Percentiles rank a stretch among this genome's conserved stretches.
Evolutionary conservation across 441 rosid species (phyloP).

Genomic region (Jatropha multifida): DNA sequence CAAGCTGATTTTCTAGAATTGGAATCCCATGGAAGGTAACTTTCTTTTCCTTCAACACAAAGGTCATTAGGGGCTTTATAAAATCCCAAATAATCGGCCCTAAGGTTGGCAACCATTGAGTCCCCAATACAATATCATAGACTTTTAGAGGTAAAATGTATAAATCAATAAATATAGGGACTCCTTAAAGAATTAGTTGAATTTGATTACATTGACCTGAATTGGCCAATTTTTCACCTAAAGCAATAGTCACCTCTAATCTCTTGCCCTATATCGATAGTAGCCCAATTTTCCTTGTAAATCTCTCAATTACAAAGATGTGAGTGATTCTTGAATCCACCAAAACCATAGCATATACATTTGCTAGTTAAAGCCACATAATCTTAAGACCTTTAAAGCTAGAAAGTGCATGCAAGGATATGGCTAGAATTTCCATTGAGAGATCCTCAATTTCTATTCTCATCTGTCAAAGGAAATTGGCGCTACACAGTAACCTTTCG

Average conservation of each 20-base stretch:
- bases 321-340: neutral
- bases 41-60: neutral
- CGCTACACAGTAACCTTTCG: too few species aligned
- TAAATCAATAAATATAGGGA: neutral
- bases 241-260: neutral
- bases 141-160: neutral
- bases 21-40: neutral
- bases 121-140: neutral
- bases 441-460: too few species aligned
- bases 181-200: neutral
- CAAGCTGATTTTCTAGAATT: too few species aligned
- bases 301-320: neutral
- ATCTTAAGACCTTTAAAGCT: too few species aligned
- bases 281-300: neutral
- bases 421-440: too few species aligned
- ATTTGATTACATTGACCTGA: neutral
- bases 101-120: neutral
- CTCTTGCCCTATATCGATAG: accelerated
- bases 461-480: too few species aligned
- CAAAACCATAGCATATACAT: neutral
- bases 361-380: neutral
- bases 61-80: neutral
- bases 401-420: neutral
- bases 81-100: neutral
- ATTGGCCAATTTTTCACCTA: neutral